Evolutionary conservation across 2,329 filamentous ascomycete species (phyloP), one percentile per base, ranked within the genome.

Genomic region (Leptographium flavum): DNA sequence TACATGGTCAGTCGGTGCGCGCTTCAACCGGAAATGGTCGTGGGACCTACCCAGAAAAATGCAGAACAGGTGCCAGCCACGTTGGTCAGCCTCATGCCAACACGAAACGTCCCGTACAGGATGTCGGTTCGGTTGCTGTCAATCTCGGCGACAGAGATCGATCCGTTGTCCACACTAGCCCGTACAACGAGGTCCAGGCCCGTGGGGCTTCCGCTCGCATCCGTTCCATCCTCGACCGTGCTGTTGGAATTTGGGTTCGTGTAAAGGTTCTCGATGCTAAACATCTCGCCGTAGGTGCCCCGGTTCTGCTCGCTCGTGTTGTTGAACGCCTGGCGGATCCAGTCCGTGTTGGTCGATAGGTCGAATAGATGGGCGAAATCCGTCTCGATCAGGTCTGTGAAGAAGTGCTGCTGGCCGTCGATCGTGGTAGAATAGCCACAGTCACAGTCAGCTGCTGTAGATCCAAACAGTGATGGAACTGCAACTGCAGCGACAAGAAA

Each of bases 21-120:
- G n/a, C n/a, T n/a, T 30, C n/a, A 39, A 15, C 17, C 11, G 10
- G 17, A 4, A 17, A 17, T 17, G 3, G 9, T 31, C 8, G 22
- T 5, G 10, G n/a, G 21, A 19, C 22, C 38, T 23, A 84, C 79
- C 77, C 82, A 90, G 61, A 87, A 88, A 63, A 88, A 87, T 7
- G 83, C 83, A 27, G 74, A 78, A 58, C 83, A 88, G 1, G 84
- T 88, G 23, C 83, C 83, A 1, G 67, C 62, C 7, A 73, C 63
- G 33, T 62, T 61, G 0, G 78, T 76, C 46, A 81, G 59, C 60
- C 76, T 81, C 66, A 87, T 79, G 31, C 72, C 73, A 3, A 77
- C 74, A 17, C 83, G 67, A 54, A 81, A 88, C 22, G 73, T 81
- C 3, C 84, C 84, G 56, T 76, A 83, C n/a, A 74, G 63, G 54